Evolutionary conservation across 148 eudicot species (phyloP), one percentile per base, ranked within the genome.

Genomic region (Rhododendron ferrugineum): DNA sequence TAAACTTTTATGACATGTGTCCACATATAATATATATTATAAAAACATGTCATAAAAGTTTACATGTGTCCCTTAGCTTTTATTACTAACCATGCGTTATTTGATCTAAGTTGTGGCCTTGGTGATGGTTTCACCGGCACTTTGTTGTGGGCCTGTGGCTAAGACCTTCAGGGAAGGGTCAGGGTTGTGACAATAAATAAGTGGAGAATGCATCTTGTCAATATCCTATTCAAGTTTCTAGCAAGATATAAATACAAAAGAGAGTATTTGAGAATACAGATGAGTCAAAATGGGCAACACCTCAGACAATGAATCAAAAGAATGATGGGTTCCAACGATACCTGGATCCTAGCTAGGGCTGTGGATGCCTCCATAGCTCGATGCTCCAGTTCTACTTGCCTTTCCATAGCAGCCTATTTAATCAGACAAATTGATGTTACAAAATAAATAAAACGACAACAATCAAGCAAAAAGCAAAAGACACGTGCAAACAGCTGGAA

Each of bases 341-440:
- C 99, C 99, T 97, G 99, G 83, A 81, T 90, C 90, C 93, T 97
- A 81, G 95, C 99, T 86, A 97, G 91, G 88, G 98, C 98, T 81
- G 98, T 90, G 64, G 98, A 94, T 40, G 99, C 92, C 83, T 97
- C 98, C 87, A 95, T 85, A 89, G 98, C 95, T 88, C 95, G 93
- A 83, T 93, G 99, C 91, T 97, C 99, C 87, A 97, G 85, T 88
- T 94, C 99, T 52, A 95, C 98, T 90, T 97, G 98, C 89, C 99
- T 95, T 90, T 95, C 98, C 98, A 96, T 95, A 82, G 96, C 89
- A 91, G 98, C 94, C 99, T 97, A 89, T 86, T 82, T 44, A 86
- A 88, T 46, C 79, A 86, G 50, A 83, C 26, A 83, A 60, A 86
- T 85, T 46, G 7, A 84, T 40, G 80, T 73, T 32, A 79, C 49